phyloP scores from a whole-genome alignment of 2,329 filamentous ascomycete species.

The Diatrype stigma region DNA sequence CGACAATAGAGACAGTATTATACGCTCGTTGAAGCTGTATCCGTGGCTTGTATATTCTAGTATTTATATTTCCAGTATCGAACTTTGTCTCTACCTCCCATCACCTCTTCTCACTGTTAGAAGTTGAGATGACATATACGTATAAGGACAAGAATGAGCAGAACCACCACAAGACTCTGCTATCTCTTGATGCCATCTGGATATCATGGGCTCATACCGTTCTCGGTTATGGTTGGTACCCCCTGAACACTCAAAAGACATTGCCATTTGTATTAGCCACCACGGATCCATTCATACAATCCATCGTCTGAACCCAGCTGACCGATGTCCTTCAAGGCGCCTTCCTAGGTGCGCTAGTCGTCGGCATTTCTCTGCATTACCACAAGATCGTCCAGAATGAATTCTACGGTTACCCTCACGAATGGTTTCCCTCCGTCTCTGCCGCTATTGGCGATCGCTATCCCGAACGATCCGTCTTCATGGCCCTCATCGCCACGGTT shows the following conservation, averaged over 20 bases:
- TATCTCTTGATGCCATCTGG: slow-evolving; percentile 79
- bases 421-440: slow-evolving; percentile 96
- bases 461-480: slow-evolving; percentile 93
- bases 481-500: slow-evolving; percentile 94
- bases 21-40: too few relatives aligned
- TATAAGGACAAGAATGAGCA: slow-evolving; percentile 66
- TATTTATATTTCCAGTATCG: too few relatives aligned
- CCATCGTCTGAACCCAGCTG: not conserved
- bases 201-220: slow-evolving; percentile 83
- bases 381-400: slow-evolving; percentile 98
- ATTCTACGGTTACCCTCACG: slow-evolving; percentile 86
- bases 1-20: too few relatives aligned
- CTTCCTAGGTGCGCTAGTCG: slow-evolving; percentile 79
- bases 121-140: slow-evolving; percentile 37
- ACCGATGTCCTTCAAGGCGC: slow-evolving; percentile 50
- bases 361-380: slow-evolving; percentile 82
- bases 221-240: slow-evolving; percentile 68
- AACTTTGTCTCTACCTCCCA: too few relatives aligned
- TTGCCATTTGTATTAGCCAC: not conserved
- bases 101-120: too few relatives aligned
- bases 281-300: slow-evolving; percentile 2
- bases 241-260: not conserved
- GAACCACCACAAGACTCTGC: slow-evolving; percentile 43
- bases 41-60: too few relatives aligned
- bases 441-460: slow-evolving; percentile 97